These are phyloP conservation scores for Neurospora tetraspora DNA, from an alignment of 495 filamentous ascomycete species.

Conservation along the genomic window DNA sequence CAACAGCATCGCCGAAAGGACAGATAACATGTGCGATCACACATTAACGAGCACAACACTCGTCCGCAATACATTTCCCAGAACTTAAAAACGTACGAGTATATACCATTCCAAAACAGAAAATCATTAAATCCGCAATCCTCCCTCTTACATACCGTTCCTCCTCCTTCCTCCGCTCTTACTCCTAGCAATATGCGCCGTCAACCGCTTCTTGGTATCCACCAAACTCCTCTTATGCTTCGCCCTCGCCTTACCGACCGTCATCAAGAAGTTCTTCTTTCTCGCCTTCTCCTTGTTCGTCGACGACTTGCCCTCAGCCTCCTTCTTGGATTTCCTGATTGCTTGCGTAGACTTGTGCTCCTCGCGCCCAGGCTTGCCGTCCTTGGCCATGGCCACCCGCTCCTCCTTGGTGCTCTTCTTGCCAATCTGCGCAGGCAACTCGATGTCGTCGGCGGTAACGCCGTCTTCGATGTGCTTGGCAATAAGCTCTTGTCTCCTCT, in stretches of 20 bases:
- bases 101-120: background rate
- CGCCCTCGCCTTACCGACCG: conserved; percentile 80
- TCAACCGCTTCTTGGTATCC: conserved; percentile 67
- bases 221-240: conserved; percentile 90
- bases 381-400: conserved; percentile 64
- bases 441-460: conserved; percentile 78
- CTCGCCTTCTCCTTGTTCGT: conserved; percentile 97
- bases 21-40: background rate
- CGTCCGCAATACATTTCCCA: background rate
- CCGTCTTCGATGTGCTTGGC: conserved; percentile 68
- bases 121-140: background rate
- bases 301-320: conserved; percentile 78
- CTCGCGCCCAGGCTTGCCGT: conserved; percentile 58
- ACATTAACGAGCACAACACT: background rate
- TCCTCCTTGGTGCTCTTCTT: conserved; percentile 69
- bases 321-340: conserved; percentile 72
- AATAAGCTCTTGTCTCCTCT: conserved; percentile 40
- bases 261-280: conserved; percentile 98
- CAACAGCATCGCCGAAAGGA: background rate
- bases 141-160: conserved; percentile 36
- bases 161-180: conserved; percentile 78
- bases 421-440: conserved; percentile 57
- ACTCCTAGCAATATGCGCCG: conserved; percentile 68
- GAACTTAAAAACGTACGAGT: background rate
- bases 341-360: conserved; percentile 77